Evolutionary conservation across 306 rosid species (phyloP), one percentile per base, ranked within the genome.

Genomic region (Cicer arietinum): DNA sequence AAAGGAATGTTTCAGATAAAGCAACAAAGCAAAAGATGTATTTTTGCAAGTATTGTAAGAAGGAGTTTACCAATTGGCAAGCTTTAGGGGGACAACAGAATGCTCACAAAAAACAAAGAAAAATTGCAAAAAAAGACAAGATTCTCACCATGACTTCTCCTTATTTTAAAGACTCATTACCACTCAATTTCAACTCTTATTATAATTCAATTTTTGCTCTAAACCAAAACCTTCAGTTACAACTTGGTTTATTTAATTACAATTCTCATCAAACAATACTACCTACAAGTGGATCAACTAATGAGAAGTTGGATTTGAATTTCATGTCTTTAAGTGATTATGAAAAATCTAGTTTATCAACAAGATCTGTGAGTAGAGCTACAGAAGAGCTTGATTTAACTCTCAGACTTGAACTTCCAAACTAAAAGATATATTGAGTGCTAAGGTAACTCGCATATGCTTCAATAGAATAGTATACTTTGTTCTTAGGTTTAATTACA

Each of bases 71-170:
- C 8, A 45, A 43, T 66, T 43, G 52, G 8, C 54, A 66, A 66
- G 71, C 54, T 0, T 44, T 66, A n/a, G 71, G 71, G 3, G 71
- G 71, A 1, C 71, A 66, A 10, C 54, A 44, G n/a, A 66, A 66
- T 66, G 71, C 71, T 6, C 71, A 66, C 17, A 66, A 66, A 17
- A 16, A 17, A 4, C 53, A 66, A n/a, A 43, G 54, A 66, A 54
- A 35, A 10, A 16, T 39, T 2, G 16, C 8, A 18, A 66, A 44
- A 42, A 64, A 30, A 45, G 39, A 44, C 3, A 66, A 44, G 17
- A 66, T 66, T 44, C 52, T 65, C 16, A 42, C 0, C 18, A 44
- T 66, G 54, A 40, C 71, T 6, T 66, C 53, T 6, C 37, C 54
- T 46, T 46, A 46, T 46, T 2, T 10, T 6, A 46, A 44, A 9